Evolutionary conservation across 1,139 yeast genomes (phyloP), one percentile per base, ranked within the genome.

Genomic region (Kurtzmaniella quercitrusa): DNA sequence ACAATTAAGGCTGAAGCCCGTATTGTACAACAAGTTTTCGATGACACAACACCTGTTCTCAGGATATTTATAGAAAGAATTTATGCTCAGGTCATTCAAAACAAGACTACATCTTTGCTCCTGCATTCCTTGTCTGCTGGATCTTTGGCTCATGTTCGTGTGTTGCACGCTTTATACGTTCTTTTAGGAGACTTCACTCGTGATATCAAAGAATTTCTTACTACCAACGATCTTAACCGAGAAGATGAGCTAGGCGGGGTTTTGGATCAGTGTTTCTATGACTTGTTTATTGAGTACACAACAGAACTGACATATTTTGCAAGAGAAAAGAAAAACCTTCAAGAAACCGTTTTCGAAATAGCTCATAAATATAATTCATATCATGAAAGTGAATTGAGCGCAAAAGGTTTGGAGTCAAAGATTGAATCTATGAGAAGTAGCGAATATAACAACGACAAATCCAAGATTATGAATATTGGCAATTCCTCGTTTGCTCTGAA

Each of bases 81-180:
- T 7, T 88, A 84, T 61, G 93, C 87, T 0, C 95, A 87, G 56
- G 76, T 81, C 52, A 66, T 91, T 33, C 88, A 83, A 51, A 79
- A 81, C 23, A 80, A 84, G 51, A 73, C 88, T 16, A 82, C 82
- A 47, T 66, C 78, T 2, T 66, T 86, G 36, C 65, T 91, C 38
- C 80, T 75, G 44, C 76, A 76, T 45, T 85, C 96, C 0, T 76
- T 80, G 43, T 73, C 84, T 1, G 69, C 78, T 7, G 79, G 88
- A 20, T 71, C 80, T 2, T 65, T 93, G 45, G 89, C 96, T 0
- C 91, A 86, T 58, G 81, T 89, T 6, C 75, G 98, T 53, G 74
- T 85, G 1, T 65, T 93, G 33, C 89, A 88, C 61, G 70, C 82
- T 2, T 67, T 86, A 21, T 84, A 81, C 56, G 73, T 76, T 0